Percentiles rank a stretch among this genome's conserved stretches.
Evolutionary conservation across 169 alveolate genomes (phyloP).

Genomic region (Cryptosporidium xiaoi): DNA sequence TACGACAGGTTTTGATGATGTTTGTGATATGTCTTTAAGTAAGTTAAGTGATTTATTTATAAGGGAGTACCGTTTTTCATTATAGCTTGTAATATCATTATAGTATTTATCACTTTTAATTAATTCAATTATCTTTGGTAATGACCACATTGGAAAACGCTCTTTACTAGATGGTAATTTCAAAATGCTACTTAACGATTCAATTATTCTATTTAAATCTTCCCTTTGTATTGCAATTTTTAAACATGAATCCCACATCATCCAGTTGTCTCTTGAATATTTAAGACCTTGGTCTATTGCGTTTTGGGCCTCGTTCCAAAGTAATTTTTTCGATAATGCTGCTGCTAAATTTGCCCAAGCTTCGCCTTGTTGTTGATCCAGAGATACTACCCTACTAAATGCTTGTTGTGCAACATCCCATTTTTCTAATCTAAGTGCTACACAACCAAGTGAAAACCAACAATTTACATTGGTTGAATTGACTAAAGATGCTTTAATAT

Average conservation of each 20-base stretch:
- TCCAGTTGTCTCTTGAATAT: slow-evolving; percentile 87
- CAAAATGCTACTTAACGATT: slow-evolving; percentile 27
- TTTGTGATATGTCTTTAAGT: slow-evolving; percentile 42
- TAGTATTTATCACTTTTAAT: slow-evolving; percentile 22
- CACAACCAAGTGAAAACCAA: slow-evolving; percentile 91
- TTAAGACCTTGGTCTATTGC: slow-evolving; percentile 88
- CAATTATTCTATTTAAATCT: slow-evolving; percentile 49
- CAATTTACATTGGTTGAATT: slow-evolving; percentile 86
- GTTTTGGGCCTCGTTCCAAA: slow-evolving; percentile 86
- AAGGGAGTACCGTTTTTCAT: slow-evolving; percentile 36
- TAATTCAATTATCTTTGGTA: slow-evolving; percentile 48
- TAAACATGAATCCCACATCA: slow-evolving; percentile 88
- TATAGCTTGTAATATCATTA: neutral
- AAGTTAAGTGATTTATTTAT: slow-evolving; percentile 40
- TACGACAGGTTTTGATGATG: slow-evolving; percentile 64
- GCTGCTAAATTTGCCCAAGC: slow-evolving; percentile 95
- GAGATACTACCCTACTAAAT: slow-evolving; percentile 85
- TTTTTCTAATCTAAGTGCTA: slow-evolving; percentile 82
- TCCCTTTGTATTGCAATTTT: slow-evolving; percentile 77
- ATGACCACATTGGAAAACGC: slow-evolving; percentile 69
- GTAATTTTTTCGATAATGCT: slow-evolving; percentile 83
- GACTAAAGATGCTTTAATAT: slow-evolving; percentile 84
- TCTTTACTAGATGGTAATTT: slow-evolving; percentile 32
- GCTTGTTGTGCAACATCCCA: slow-evolving; percentile 84
- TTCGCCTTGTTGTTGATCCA: slow-evolving; percentile 89